phyloP scores from a whole-genome alignment of 768 basidiomycete genomes.

The Sutorius australiensis region DNA sequence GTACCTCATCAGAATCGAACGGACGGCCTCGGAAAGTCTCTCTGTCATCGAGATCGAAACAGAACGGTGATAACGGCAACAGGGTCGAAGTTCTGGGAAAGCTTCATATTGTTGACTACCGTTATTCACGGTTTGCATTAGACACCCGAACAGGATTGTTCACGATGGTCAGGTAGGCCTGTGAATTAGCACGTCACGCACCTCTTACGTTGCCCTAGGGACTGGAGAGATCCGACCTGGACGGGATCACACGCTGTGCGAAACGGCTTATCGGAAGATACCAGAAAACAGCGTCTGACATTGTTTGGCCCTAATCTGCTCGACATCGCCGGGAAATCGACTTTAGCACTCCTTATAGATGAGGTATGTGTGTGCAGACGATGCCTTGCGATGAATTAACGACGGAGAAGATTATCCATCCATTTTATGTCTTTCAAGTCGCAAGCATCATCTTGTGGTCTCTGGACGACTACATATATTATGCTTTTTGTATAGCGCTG shows the following conservation, averaged over 20 bases:
- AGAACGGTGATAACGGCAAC: conserved; percentile 31
- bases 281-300: conserved; percentile 59
- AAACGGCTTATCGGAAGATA: conserved; percentile 52
- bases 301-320: conserved; percentile 86
- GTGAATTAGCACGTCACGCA: background rate
- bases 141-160: conserved; percentile 84
- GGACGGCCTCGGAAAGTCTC: conserved; percentile 20
- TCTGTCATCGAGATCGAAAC: conserved; percentile 25
- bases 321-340: conserved; percentile 86
- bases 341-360: conserved; percentile 73
- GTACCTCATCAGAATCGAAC: conserved; percentile 30
- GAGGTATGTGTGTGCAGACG: conserved; percentile 56
- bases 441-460: conserved; percentile 94
- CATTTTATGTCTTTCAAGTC: conserved; percentile 98
- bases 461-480: conserved; percentile 93
- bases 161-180: conserved; percentile 66
- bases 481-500: conserved; percentile 93
- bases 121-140: conserved; percentile 86
- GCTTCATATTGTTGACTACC: conserved; percentile 80
- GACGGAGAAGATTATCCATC: conserved; percentile 73
- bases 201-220: conserved; percentile 41
- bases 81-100: conserved; percentile 41
- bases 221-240: conserved; percentile 88
- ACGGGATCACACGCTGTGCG: conserved; percentile 57
- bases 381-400: conserved; percentile 1